A percentile compares a stretch with the other conserved stretches of the same genome.
Evolutionary conservation across 257 asterid species (phyloP).

Genomic region (Paraleonurus japonicus): DNA sequence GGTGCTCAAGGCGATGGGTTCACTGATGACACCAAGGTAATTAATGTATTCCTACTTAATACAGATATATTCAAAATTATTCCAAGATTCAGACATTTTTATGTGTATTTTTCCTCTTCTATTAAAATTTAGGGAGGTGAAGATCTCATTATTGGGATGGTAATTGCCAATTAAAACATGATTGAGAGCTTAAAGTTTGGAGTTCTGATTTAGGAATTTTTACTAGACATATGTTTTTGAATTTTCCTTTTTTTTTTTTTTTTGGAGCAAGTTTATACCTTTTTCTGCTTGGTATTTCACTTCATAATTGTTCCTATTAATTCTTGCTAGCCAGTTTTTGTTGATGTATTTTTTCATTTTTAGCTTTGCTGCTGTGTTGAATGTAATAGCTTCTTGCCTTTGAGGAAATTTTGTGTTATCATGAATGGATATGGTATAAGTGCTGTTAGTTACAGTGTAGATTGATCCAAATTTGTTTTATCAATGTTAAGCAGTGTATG

Average conservation of each 20-base stretch:
- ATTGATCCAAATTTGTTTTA: neutral
- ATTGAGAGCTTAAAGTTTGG: neutral
- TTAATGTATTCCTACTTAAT: neutral
- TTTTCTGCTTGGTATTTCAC: neutral
- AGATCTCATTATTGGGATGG: neutral
- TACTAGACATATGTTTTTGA: neutral
- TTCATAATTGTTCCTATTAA: neutral
- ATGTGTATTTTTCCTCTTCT: neutral
- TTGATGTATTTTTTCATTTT: neutral
- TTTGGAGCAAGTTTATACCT: neutral
- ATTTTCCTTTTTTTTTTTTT: neutral
- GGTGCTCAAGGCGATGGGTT: slow-evolving; percentile 73
- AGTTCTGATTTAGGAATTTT: neutral
- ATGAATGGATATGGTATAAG: neutral
- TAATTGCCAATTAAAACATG: neutral
- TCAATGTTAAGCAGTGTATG: too few species aligned
- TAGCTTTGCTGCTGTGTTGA: neutral
- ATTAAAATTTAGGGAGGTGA: neutral
- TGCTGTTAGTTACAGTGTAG: neutral
- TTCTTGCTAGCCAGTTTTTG: neutral
- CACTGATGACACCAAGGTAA: slow-evolving; percentile 57
- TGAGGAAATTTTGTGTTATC: neutral
- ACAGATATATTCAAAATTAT: neutral
- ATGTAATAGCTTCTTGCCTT: neutral
- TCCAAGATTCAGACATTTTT: neutral